phyloP scores from a whole-genome alignment of 805 yeast genomes.

The Wickerhamomyces canadensis region DNA sequence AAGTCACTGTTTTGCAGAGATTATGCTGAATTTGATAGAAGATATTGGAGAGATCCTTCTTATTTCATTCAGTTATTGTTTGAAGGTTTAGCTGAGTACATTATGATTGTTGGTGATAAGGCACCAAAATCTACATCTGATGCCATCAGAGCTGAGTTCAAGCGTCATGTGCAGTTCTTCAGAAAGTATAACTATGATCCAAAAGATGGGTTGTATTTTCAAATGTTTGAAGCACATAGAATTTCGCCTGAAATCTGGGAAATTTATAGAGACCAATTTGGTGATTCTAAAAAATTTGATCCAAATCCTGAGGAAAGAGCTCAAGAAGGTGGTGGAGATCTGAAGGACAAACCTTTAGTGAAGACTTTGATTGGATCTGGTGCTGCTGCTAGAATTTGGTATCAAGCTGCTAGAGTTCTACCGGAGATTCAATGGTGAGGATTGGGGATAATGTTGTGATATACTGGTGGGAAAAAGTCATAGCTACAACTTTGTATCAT shows the following conservation, averaged over 20 bases:
- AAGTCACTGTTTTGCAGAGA: conserved; percentile 61
- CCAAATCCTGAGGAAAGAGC: conserved; percentile 48
- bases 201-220: conserved; percentile 53
- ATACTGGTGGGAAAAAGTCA: too few relatives aligned
- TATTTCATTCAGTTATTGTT: conserved; percentile 59
- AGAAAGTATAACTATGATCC: conserved; percentile 53
- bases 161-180: conserved; percentile 51
- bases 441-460: too few relatives aligned
- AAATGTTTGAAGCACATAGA: conserved; percentile 51
- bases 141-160: conserved; percentile 35
- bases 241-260: conserved; percentile 47
- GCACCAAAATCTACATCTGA: conserved; percentile 29
- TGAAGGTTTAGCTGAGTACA: conserved; percentile 65
- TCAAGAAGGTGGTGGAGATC: conserved; percentile 32
- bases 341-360: conserved; percentile 31
- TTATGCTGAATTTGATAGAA: conserved; percentile 35
- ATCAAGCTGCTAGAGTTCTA: conserved; percentile 57
- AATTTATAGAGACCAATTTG: conserved; percentile 47
- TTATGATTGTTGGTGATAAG: conserved; percentile 40
- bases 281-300: conserved; percentile 45
- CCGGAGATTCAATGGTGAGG: conserved; percentile 25
- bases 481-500: too few relatives aligned
- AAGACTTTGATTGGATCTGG: conserved; percentile 59
- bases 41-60: conserved; percentile 62
- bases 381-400: conserved; percentile 63